Evolutionary conservation across 2,329 filamentous ascomycete genomes (phyloP).

Genomic region (Furcasterigmium sp.): DNA sequence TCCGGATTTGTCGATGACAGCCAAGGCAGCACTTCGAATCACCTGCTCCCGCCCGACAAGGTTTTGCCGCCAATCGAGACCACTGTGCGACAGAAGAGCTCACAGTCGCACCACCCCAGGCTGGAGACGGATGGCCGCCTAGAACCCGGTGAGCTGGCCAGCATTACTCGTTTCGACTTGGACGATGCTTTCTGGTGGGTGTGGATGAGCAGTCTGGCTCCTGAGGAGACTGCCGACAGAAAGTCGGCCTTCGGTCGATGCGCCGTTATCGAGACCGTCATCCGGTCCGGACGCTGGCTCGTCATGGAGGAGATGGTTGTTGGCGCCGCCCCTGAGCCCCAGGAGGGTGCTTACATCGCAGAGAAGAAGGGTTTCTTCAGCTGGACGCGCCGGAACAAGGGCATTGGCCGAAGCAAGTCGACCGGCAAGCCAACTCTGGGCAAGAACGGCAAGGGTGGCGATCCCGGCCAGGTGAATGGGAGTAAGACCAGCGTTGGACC

Average conservation of each 20-base stretch:
- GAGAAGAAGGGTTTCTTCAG: constrained; percentile 95
- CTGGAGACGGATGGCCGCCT: constrained; percentile 64
- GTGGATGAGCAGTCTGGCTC: constrained; percentile 94
- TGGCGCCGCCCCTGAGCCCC: constrained; percentile 79
- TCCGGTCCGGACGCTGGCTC: constrained; percentile 79
- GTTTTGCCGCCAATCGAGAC: constrained; percentile 78
- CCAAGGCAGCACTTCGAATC: constrained; percentile 55
- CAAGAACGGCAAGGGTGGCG: constrained; percentile 34
- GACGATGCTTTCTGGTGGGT: constrained; percentile 99
- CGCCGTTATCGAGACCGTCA: constrained; percentile 83
- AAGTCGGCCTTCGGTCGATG: constrained; percentile 95
- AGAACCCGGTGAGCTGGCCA: constrained; percentile 90
- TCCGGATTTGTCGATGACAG: constrained; percentile 81
- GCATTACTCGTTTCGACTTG: constrained; percentile 77
- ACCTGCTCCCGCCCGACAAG: constrained; percentile 88
- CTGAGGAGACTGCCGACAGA: constrained; percentile 76
- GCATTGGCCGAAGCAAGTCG: constrained; percentile 63
- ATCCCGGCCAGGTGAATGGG: constrained; percentile 33
- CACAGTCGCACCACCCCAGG: constrained; percentile 73
- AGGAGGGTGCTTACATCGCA: constrained; percentile 81
- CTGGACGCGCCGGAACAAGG: constrained; percentile 67
- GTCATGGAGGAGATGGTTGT: constrained; percentile 96
- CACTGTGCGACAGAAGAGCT: constrained; percentile 70
- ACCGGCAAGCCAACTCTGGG: constrained; percentile 56
- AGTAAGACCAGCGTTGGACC: constrained; percentile 84